Conservation (phyloP, 2,329 filamentous ascomycete genomes). For the Ilyonectria destructans region DNA sequence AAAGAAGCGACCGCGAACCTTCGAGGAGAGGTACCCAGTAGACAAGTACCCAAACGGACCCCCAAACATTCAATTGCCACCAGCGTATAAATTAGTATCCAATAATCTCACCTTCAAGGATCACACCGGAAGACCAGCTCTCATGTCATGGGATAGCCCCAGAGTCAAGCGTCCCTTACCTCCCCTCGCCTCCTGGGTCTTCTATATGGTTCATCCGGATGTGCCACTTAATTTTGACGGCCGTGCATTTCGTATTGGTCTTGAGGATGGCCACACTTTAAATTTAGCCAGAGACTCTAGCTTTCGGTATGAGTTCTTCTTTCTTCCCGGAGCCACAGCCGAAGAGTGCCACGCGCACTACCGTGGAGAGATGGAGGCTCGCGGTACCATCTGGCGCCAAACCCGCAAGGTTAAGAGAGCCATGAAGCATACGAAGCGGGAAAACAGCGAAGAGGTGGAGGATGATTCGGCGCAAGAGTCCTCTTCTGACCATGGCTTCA, state of each 20-base stretch:
- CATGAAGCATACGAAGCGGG: conserved; percentile 11
- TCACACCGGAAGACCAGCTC: conserved; percentile 11
- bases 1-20: conserved; percentile 8
- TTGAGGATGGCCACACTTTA: not conserved
- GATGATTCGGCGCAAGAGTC: not conserved
- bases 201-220: conserved; percentile 19
- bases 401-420: conserved; percentile 24
- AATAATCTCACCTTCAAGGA: conserved; percentile 17
- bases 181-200: conserved; percentile 15
- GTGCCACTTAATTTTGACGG: conserved; percentile 20
- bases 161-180: not conserved
- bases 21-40: not conserved
- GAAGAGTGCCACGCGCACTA: conserved; percentile 25
- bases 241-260: not conserved
- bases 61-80: not conserved
- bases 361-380: conserved; percentile 18
- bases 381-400: conserved; percentile 27
- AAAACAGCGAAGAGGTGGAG: not conserved
- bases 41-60: not conserved
- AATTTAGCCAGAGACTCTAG: not conserved
- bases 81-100: not conserved
- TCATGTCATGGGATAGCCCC: conserved; percentile 7
- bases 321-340: conserved; percentile 12
- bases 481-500: not conserved
- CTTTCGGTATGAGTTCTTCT: conserved; percentile 21